Conservation (phyloP, 441 rosid genomes). For the Corymbia calophylla region DNA sequence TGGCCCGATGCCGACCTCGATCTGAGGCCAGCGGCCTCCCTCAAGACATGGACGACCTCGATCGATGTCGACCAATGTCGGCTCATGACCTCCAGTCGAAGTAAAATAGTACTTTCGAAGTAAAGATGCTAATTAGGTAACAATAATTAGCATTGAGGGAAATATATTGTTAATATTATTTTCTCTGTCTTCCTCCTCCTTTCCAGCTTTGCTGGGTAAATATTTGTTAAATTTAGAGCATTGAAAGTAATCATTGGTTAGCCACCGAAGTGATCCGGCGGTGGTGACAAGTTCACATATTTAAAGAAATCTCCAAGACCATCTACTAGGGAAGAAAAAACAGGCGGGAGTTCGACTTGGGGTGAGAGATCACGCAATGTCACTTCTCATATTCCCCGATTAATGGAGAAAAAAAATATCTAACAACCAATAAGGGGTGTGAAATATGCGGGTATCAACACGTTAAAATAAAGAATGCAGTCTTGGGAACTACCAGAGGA, state of each 20-base stretch:
- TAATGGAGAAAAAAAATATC: too few relatives aligned
- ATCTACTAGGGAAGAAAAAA: background rate
- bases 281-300: background rate
- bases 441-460: too few relatives aligned
- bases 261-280: fast-evolving
- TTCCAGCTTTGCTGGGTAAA: background rate
- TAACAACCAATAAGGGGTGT: too few relatives aligned
- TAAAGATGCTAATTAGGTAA: too few relatives aligned
- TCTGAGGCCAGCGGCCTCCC: background rate
- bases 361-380: too few relatives aligned
- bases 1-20: background rate
- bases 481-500: too few relatives aligned
- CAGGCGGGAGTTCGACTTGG: too few relatives aligned
- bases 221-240: background rate
- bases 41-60: background rate
- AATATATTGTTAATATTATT: background rate
- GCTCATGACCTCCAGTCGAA: background rate
- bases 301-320: background rate
- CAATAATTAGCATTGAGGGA: too few relatives aligned
- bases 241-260: background rate
- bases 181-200: background rate
- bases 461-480: too few relatives aligned
- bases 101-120: background rate
- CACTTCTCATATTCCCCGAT: too few relatives aligned
- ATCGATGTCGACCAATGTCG: background rate